These are phyloP conservation scores for Rhazya stricta DNA, from an alignment of 257 asterid species.

Conservation along the genomic window DNA sequence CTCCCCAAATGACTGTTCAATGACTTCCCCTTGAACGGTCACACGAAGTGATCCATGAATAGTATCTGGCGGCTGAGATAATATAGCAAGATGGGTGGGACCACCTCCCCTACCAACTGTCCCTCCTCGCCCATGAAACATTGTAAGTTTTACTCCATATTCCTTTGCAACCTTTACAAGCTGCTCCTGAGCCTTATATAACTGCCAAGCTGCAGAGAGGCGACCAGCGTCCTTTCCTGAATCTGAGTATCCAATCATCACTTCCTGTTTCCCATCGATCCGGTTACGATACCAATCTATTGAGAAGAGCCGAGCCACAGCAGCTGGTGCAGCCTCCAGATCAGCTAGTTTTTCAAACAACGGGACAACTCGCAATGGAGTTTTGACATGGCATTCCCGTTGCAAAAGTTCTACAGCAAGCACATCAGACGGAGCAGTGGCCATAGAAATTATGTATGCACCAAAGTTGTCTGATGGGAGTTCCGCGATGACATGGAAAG, in stretches of 20 bases:
- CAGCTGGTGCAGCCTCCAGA: conserved; percentile 82
- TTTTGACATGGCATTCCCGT: conserved; percentile 67
- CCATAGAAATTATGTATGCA: conserved; percentile 92
- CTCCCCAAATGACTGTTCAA: conserved; percentile 89
- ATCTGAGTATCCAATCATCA: conserved; percentile 96
- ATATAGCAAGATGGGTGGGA: conserved; percentile 90
- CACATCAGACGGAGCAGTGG: conserved; percentile 91
- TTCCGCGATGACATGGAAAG: conserved; percentile 74
- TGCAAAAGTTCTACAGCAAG: conserved; percentile 94
- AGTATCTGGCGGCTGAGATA: conserved; percentile 96
- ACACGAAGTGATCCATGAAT: conserved; percentile 87
- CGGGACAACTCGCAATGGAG: conserved; percentile 79
- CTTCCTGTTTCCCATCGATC: conserved; percentile 85
- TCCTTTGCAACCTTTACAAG: conserved; percentile 80
- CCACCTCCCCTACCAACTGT: conserved; percentile 97
- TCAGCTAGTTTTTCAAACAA: conserved; percentile 92
- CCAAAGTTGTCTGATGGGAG: conserved; percentile 78
- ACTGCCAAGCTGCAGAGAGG: conserved; percentile 94
- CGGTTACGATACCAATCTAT: conserved; percentile 78
- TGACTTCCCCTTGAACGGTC: conserved; percentile 95
- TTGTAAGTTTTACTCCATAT: conserved; percentile 76
- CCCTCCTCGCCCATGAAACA: conserved; percentile 95
- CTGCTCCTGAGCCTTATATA: conserved; percentile 90
- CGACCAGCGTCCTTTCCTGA: conserved; percentile 98
- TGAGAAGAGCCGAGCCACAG: conserved; percentile 79